These are phyloP conservation scores for Narthecium ossifragum DNA, from an alignment of 106 monocot genomes.

Conservation along the genomic window DNA sequence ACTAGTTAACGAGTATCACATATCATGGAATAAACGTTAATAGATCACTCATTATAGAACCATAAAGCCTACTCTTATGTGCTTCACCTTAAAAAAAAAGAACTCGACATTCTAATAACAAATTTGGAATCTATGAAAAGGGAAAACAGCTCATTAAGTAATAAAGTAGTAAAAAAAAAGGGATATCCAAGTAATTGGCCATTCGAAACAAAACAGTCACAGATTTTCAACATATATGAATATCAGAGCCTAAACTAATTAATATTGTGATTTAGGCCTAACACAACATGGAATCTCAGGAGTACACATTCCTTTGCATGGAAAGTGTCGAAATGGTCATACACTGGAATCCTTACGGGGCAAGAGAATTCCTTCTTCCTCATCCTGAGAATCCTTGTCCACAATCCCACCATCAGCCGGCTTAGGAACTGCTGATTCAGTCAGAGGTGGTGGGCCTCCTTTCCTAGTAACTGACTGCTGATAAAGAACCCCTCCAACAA, in stretches of 20 bases:
- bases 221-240: neutral
- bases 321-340: slow-evolving; percentile 5
- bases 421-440: slow-evolving; percentile 14
- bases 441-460: slow-evolving; percentile 6
- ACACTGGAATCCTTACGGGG: slow-evolving; percentile 38
- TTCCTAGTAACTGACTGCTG: slow-evolving; percentile 69
- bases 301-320: neutral
- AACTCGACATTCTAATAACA: too few relatives aligned
- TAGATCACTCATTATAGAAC: too few relatives aligned
- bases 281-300: slow-evolving; percentile 1
- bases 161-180: neutral
- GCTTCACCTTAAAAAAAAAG: too few relatives aligned
- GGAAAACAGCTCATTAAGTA: neutral
- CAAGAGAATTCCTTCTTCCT: slow-evolving; percentile 8
- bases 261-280: neutral
- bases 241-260: neutral
- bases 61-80: too few relatives aligned
- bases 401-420: slow-evolving; percentile 10
- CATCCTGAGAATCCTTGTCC: slow-evolving; percentile 30
- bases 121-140: too few relatives aligned
- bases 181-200: neutral
- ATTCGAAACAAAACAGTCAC: neutral
- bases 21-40: too few relatives aligned
- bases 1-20: too few relatives aligned
- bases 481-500: slow-evolving; percentile 81